Conservation (phyloP, 1,284 basidiomycete genomes). For the Neotropicomus parvogracilis region DNA sequence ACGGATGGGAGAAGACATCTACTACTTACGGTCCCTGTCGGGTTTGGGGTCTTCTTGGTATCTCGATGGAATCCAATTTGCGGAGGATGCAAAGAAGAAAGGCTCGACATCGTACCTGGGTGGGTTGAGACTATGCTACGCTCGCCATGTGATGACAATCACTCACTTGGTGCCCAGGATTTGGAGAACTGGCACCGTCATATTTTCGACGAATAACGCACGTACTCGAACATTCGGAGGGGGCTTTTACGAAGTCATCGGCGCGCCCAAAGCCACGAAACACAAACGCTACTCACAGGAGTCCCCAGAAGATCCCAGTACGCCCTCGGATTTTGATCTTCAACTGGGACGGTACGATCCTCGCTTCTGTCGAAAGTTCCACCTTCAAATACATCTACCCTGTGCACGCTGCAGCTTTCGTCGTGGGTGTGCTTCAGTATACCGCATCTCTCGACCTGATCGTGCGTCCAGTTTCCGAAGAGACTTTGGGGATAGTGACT, state of each 20-base stretch:
- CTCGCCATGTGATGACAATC: background rate
- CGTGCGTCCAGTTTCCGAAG: conserved; percentile 51
- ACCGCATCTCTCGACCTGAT: conserved; percentile 43
- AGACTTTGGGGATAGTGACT: conserved; percentile 43
- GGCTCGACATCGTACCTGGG: conserved; percentile 43
- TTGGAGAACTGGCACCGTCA: conserved; percentile 46
- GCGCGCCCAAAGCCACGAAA: background rate
- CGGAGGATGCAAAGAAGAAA: conserved; percentile 55
- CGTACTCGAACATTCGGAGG: conserved; percentile 38
- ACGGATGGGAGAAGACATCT: no score
- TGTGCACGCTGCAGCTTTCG: conserved; percentile 38
- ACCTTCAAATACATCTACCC: conserved; percentile 40
- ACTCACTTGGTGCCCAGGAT: conserved; percentile 50
- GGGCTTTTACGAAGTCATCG: conserved; percentile 26
- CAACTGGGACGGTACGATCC: conserved; percentile 10
- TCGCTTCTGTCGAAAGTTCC: conserved; percentile 29
- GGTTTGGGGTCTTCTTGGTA: conserved; percentile 45
- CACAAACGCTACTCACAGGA: conserved; percentile 12
- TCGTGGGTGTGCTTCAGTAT: conserved; percentile 27
- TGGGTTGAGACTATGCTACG: background rate
- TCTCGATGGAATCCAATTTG: conserved; percentile 53
- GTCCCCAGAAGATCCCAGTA: conserved; percentile 21
- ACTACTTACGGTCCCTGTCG: conserved; percentile 48
- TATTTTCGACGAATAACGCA: conserved; percentile 50
- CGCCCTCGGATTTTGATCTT: conserved; percentile 6